A percentile compares a stretch with the other conserved stretches of the same genome.
These are phyloP conservation scores for Verruconis gallopava DNA, from an alignment of 2,329 filamentous ascomycete species.

Conservation along the genomic window DNA sequence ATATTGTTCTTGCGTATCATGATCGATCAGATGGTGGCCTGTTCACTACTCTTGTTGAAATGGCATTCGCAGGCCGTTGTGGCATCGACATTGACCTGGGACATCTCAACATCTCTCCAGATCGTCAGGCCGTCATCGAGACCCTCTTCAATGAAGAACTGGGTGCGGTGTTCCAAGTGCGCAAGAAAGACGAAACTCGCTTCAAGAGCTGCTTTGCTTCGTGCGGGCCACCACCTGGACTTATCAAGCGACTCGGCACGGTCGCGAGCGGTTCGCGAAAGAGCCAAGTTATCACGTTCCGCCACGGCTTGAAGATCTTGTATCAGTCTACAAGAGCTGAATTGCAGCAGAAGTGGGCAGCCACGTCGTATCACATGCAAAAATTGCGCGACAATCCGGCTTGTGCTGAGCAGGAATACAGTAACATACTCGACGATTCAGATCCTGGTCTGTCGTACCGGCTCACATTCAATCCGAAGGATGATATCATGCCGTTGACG, in stretches of 20 bases:
- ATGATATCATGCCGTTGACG: slow-evolving; percentile 59
- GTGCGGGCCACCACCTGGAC: slow-evolving; percentile 66
- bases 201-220: slow-evolving; percentile 88
- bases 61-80: slow-evolving; percentile 95
- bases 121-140: slow-evolving; percentile 53
- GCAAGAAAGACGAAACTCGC: slow-evolving; percentile 66
- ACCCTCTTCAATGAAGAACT: slow-evolving; percentile 93
- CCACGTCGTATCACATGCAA: slow-evolving; percentile 85
- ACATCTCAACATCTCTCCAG: slow-evolving; percentile 47
- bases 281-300: slow-evolving; percentile 67
- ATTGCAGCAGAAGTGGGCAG: slow-evolving; percentile 79
- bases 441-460: slow-evolving; percentile 80
- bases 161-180: slow-evolving; percentile 89
- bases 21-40: slow-evolving; percentile 89
- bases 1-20: slow-evolving; percentile 81
- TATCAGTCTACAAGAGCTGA: slow-evolving; percentile 55
- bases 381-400: slow-evolving; percentile 75
- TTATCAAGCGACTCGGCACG: slow-evolving; percentile 74
- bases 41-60: slow-evolving; percentile 81
- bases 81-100: slow-evolving; percentile 80
- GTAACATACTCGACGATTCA: slow-evolving; percentile 56
- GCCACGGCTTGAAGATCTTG: slow-evolving; percentile 55
- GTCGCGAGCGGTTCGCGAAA: slow-evolving; percentile 44
- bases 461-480: slow-evolving; percentile 65
- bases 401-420: slow-evolving; percentile 75